These are phyloP conservation scores for Hypoxylon sp. DNA, from an alignment of 2,329 filamentous ascomycete genomes.

Conservation along the genomic window DNA sequence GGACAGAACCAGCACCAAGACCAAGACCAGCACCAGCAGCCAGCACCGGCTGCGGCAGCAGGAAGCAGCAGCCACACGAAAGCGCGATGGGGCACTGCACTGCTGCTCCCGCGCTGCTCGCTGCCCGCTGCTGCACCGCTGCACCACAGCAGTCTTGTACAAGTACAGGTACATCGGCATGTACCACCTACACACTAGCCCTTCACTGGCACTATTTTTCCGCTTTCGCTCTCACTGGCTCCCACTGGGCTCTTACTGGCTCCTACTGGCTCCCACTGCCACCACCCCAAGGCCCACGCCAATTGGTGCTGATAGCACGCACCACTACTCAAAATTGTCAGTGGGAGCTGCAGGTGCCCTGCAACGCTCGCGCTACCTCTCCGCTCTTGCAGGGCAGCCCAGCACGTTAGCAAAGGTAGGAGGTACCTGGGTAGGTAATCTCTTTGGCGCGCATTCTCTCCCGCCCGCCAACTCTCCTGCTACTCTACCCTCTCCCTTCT, in stretches of 20 bases:
- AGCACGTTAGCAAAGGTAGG: conserved; percentile 15
- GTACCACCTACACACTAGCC: conserved; percentile 24
- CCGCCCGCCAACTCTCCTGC: conserved; percentile 40
- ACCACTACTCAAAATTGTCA: conserved; percentile 47
- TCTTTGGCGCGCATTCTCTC: conserved; percentile 52
- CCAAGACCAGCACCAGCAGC: background rate
- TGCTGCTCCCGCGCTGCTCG: too few relatives aligned
- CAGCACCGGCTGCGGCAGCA: background rate
- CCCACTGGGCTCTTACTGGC: background rate
- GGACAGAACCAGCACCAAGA: conserved; percentile 14
- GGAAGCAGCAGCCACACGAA: conserved; percentile 35
- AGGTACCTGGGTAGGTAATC: conserved; percentile 38
- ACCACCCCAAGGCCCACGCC: conserved; percentile 30
- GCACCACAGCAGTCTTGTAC: conserved; percentile 37
- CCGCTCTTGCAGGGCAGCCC: conserved; percentile 38
- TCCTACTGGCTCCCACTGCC: conserved; percentile 22
- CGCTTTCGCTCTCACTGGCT: conserved; percentile 35
- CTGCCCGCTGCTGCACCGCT: too few relatives aligned
- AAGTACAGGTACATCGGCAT: conserved; percentile 35
- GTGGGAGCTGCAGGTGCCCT: conserved; percentile 44
- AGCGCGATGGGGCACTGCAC: conserved; percentile 37
- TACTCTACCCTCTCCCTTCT: conserved; percentile 41
- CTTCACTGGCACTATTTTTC: conserved; percentile 40
- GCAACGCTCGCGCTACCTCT: conserved; percentile 41
- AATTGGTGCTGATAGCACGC: conserved; percentile 43